Base-by-base conservation (phyloP, 371 early-diverging fungal genomes). In the Syncephalis fuscata region DNA sequence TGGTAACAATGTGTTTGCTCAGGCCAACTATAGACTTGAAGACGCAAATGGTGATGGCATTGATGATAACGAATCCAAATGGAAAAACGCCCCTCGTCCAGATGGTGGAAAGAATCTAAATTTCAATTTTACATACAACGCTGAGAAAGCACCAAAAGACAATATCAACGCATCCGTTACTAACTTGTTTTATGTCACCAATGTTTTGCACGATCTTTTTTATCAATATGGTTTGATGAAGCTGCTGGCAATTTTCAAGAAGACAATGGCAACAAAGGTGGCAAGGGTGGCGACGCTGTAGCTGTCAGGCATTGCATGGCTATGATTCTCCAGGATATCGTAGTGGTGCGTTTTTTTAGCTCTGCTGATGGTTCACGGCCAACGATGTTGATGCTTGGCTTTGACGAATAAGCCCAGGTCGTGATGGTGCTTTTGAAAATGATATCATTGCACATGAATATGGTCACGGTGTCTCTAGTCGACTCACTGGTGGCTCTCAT, bases 231-330 rank as follows among this genome's bases (percentile, higher is more conserved):
- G 96, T 0, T 95, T 93, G 78, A 82, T 60, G 96, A 95, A 61
- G 71, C 73, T 49, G 66, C 90, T 16, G 96, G 96, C 25, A 95
- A 95, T 66, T 95, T 95, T 68, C 96, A 95, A 66, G 76, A 87
- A 59, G 70, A 80, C 62, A 96, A 96, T 62, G 67, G 78, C 55
- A 74, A 68, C 26, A 74, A 78, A 46, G 89, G 91, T 15, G 90
- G 95, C 24, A 46, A 58, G 25, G 79, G 67, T 23, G 68, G 66
- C 44, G 96, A 95, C 62, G 80, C 85, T 5, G 92, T 96, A 1
- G 78, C 92, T 59, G 94, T 93, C 84, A 88, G 58, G 93, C 91
- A 1, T 94, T 93, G 65, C 91, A 92, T 63, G 90, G 92, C 14
- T 32, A 32, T 11, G 32, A 32, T 32, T 32, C 11, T 32, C 7